Conservation (phyloP, 1,284 basidiomycete genomes). For the Leccinum pachyderme region DNA sequence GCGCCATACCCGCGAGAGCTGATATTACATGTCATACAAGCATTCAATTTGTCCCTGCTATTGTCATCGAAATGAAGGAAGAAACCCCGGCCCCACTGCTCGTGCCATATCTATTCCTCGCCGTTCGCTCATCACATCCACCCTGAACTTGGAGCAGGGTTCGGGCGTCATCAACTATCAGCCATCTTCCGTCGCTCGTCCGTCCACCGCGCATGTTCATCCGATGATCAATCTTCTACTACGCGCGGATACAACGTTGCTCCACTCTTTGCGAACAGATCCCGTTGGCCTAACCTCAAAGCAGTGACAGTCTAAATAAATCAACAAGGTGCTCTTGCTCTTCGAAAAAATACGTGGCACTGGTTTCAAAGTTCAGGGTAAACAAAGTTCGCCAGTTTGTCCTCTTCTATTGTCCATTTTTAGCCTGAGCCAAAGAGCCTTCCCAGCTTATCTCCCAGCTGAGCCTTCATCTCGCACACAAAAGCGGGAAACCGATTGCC, state of each 20-base stretch:
- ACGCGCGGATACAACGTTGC: slow-evolving; percentile 27
- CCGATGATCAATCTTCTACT: slow-evolving; percentile 32
- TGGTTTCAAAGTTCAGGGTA: slow-evolving; percentile 11
- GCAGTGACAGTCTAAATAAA: background rate
- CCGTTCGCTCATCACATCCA: slow-evolving; percentile 18
- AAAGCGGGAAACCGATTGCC: slow-evolving; percentile 6
- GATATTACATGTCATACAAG: background rate
- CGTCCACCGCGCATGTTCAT: slow-evolving; percentile 12
- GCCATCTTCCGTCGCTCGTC: slow-evolving; percentile 12
- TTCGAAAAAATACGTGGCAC: slow-evolving; percentile 4
- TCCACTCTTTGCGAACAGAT: slow-evolving; percentile 12
- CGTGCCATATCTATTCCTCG: slow-evolving; percentile 9
- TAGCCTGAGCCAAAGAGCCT: slow-evolving; percentile 6
- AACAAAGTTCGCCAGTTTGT: slow-evolving; percentile 22
- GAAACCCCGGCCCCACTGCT: slow-evolving; percentile 13
- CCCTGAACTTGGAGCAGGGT: slow-evolving; percentile 19
- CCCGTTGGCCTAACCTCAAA: slow-evolving; percentile 9
- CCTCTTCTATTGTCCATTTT: slow-evolving; percentile 5
- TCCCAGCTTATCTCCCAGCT: slow-evolving; percentile 29
- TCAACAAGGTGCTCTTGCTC: background rate
- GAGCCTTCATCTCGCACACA: slow-evolving; percentile 12
- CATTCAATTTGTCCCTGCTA: slow-evolving; percentile 3
- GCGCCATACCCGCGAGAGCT: slow-evolving; percentile 6
- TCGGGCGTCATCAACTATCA: slow-evolving; percentile 2
- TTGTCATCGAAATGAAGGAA: slow-evolving; percentile 16